These are phyloP conservation scores for Bipolaris sorokiniana DNA, from an alignment of 2,329 filamentous ascomycete genomes.

Conservation along the genomic window DNA sequence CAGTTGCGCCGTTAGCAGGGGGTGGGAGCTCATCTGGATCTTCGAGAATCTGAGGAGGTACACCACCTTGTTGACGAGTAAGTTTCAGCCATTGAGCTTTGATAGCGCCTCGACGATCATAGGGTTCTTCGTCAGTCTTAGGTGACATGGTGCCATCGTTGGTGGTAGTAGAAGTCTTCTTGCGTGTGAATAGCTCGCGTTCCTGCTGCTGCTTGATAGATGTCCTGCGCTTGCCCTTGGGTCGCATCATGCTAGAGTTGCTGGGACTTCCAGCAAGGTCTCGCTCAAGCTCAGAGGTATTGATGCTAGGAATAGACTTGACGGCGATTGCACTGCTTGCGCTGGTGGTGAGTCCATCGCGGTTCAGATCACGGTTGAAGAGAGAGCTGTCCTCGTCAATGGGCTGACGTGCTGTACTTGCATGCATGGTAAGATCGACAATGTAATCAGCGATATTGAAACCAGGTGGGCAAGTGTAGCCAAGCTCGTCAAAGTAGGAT, in stretches of 20 bases:
- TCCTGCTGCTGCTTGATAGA: conserved; percentile 89
- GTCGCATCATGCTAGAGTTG: conserved; percentile 64
- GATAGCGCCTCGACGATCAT: conserved; percentile 58
- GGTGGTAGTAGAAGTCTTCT: conserved; percentile 62
- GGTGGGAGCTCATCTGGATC: conserved; percentile 69
- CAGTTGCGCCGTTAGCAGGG: conserved; percentile 61
- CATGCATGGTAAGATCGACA: conserved; percentile 97
- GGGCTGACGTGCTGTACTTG: conserved; percentile 64
- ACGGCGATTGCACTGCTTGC: conserved; percentile 87
- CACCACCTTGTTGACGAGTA: conserved; percentile 59
- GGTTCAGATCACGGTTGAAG: conserved; percentile 67
- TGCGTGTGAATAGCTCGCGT: conserved; percentile 85
- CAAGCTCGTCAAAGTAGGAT: conserved; percentile 87
- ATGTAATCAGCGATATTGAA: conserved; percentile 99
- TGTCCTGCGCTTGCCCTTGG: conserved; percentile 72
- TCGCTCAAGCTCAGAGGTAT: conserved; percentile 74
- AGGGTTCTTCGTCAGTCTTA: conserved; percentile 65
- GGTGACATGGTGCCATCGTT: conserved; percentile 61
- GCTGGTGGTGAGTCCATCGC: conserved; percentile 70
- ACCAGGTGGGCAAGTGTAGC: conserved; percentile 90
- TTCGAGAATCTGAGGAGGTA: conserved; percentile 68
- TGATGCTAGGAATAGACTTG: conserved; percentile 87
- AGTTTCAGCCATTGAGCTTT: conserved; percentile 66
- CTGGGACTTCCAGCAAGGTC: conserved; percentile 63
- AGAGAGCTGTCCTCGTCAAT: conserved; percentile 64